Evolutionary conservation across 306 rosid genomes (phyloP), one percentile per base, ranked within the genome.

Genomic region (Cicer pinnatifidum): DNA sequence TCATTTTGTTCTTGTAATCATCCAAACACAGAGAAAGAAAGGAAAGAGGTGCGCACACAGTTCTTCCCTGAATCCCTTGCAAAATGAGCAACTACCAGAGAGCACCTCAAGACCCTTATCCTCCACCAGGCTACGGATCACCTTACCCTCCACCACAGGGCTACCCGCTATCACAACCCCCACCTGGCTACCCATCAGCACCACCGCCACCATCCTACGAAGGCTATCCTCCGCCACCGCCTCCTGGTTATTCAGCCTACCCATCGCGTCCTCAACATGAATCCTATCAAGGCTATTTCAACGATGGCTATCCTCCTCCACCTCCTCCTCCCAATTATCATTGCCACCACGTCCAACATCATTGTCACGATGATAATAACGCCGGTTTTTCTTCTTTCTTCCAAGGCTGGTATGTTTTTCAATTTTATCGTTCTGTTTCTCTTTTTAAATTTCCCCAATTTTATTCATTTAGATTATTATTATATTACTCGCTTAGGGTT

Each of bases 221-320:
- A 4, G 85, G 81, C 8, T 84, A 77, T 53, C 85, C 76, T 1
- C 78, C 84, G 5, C 86, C 85, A 2, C 87, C 60, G 0, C 72
- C 88, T 2, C 89, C 88, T n/a, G 84, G 77, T 9, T 82, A 79
- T 8, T 80, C 85, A 2, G 75, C 68, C 35, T 77, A 73, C 68
- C 63, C 87, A 7, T 81, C 87, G 11, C 83, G 37, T 48, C 91
- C 89, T 3, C 86, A 82, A 52, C 79, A 86, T 78, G 86, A 89
- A 33, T 90, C 90, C 6, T 92, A 92, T 67, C 98, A 92, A 48
- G 92, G 87, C 5, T 92, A 92, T 82, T 92, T 90, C 80, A 84
- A 72, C 8, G 84, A 80, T 8, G 91, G 88, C 1, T 87, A 86
- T 70, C 87, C 85, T 13, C 86, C 86, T 1, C 86, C 85, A 0